A percentile compares a stretch with the other conserved stretches of the same genome.
Conservation (phyloP, 1,284 basidiomycete species). For the Austroboletus novae-zelandiae region DNA sequence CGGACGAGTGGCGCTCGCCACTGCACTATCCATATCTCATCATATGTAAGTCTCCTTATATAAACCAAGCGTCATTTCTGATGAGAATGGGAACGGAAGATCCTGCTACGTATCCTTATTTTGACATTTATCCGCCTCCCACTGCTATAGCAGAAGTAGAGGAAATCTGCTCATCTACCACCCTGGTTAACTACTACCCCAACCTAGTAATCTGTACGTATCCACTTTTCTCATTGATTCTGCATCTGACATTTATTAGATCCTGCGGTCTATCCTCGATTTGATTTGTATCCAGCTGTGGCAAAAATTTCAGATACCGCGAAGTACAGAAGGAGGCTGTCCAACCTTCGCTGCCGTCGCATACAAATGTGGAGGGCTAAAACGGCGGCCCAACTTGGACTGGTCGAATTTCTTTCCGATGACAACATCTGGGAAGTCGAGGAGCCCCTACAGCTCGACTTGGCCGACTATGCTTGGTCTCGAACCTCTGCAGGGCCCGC, state of each 20-base stretch:
- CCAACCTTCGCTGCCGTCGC: constrained; percentile 11
- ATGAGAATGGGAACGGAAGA: constrained; percentile 28
- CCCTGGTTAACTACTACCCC: constrained; percentile 17
- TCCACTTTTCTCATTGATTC: not conserved
- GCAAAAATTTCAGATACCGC: not conserved
- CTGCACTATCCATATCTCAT: constrained; percentile 32
- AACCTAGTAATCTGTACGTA: constrained; percentile 26
- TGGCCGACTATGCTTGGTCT: constrained; percentile 70
- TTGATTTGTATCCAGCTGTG: constrained; percentile 28
- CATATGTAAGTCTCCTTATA: constrained; percentile 31
- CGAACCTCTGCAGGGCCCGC: constrained; percentile 63
- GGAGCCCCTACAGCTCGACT: constrained; percentile 41
- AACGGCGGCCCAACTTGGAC: constrained; percentile 12
- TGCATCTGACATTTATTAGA: constrained; percentile 18
- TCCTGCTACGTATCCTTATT: constrained; percentile 43
- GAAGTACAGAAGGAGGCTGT: constrained; percentile 1
- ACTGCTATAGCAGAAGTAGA: not conserved
- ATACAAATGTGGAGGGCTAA: constrained; percentile 19
- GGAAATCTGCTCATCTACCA: constrained; percentile 1
- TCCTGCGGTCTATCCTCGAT: constrained; percentile 31
- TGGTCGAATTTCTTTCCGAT: constrained; percentile 13
- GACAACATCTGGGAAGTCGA: constrained; percentile 19
- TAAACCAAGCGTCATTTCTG: constrained; percentile 3
- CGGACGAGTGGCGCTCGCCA: not conserved
- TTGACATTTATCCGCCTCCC: constrained; percentile 43